A percentile compares a stretch with the other conserved stretches of the same genome.
phyloP scores from a whole-genome alignment of 2,329 filamentous ascomycete genomes.

The Monilinia polystroma region DNA sequence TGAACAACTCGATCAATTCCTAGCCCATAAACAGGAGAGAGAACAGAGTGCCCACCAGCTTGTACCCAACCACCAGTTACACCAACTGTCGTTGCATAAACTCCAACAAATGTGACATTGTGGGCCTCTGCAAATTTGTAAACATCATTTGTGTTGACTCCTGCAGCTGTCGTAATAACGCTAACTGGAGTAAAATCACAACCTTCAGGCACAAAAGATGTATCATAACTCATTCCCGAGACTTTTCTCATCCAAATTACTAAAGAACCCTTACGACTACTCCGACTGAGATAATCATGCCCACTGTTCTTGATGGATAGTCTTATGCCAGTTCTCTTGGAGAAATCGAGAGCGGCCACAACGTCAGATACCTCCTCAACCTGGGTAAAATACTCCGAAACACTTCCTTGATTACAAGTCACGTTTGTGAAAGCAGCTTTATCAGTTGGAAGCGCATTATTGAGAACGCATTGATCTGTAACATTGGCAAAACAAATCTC shows the following conservation, averaged over 20 bases:
- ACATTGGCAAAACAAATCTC: constrained; percentile 37
- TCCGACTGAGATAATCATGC: constrained; percentile 35
- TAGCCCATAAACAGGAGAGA: constrained; percentile 52
- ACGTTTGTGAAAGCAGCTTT: constrained; percentile 27
- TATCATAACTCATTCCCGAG: constrained; percentile 12
- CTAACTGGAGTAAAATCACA: constrained; percentile 26
- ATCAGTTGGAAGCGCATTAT: constrained; percentile 33
- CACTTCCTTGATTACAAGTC: constrained; percentile 28
- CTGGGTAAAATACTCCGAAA: constrained; percentile 28
- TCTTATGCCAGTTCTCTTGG: constrained; percentile 45
- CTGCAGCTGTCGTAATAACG: constrained; percentile 34
- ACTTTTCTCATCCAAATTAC: constrained; percentile 30
- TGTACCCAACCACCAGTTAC: constrained; percentile 49
- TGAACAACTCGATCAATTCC: constrained; percentile 51
- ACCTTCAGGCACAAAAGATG: constrained; percentile 27
- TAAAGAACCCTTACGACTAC: constrained; percentile 27
- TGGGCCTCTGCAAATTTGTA: constrained; percentile 35
- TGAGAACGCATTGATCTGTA: constrained; percentile 37
- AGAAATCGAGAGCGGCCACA: constrained; percentile 46
- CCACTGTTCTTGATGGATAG: constrained; percentile 39
- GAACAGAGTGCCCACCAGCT: constrained; percentile 55
- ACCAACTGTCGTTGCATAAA: constrained; percentile 47
- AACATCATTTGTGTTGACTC: constrained; percentile 33
- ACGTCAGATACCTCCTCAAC: constrained; percentile 44
- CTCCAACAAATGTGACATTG: constrained; percentile 36